Conservation (phyloP, 2,329 filamentous ascomycete genomes). For the Ampelomyces quisqualis region DNA sequence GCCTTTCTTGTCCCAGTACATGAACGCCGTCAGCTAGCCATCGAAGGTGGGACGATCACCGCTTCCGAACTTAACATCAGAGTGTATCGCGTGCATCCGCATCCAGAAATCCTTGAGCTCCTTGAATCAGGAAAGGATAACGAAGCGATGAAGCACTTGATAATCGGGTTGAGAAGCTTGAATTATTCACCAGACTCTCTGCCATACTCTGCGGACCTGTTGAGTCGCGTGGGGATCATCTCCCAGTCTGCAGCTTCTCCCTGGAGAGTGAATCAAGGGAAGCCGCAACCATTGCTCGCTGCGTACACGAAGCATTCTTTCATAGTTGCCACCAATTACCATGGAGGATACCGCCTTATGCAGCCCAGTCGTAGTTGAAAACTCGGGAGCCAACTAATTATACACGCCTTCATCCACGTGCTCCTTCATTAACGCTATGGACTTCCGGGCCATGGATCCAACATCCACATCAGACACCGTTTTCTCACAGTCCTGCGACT, state of each 20-base stretch:
- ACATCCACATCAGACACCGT: slow-evolving; percentile 17
- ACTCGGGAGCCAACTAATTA: slow-evolving; percentile 55
- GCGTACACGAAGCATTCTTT: slow-evolving; percentile 52
- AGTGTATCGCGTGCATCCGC: slow-evolving; percentile 41
- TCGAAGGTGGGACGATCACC: slow-evolving; percentile 1
- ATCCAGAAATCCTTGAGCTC: slow-evolving; percentile 48
- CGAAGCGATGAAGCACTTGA: slow-evolving; percentile 48
- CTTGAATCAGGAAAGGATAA: slow-evolving; percentile 43
- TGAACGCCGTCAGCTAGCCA: slow-evolving; percentile 19
- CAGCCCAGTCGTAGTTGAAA: slow-evolving; percentile 52
- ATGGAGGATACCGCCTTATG: slow-evolving; percentile 51
- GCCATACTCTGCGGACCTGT: slow-evolving; percentile 50
- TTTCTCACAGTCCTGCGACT: no score
- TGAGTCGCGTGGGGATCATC: slow-evolving; percentile 46
- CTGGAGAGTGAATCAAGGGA: slow-evolving; percentile 56
- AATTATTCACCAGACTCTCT: slow-evolving; percentile 46
- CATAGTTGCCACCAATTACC: slow-evolving; percentile 55
- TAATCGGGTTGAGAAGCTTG: slow-evolving; percentile 47
- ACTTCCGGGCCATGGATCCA: slow-evolving; percentile 32
- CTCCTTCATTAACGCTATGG: slow-evolving; percentile 45
- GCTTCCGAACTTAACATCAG: neutral
- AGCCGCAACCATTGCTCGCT: slow-evolving; percentile 44
- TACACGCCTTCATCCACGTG: slow-evolving; percentile 46
- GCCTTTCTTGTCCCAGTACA: slow-evolving; percentile 14
- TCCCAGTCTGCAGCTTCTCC: slow-evolving; percentile 53